Evolutionary conservation across 331 rosid genomes (phyloP), one percentile per base, ranked within the genome.

Genomic region (Stylosanthes scabra): DNA sequence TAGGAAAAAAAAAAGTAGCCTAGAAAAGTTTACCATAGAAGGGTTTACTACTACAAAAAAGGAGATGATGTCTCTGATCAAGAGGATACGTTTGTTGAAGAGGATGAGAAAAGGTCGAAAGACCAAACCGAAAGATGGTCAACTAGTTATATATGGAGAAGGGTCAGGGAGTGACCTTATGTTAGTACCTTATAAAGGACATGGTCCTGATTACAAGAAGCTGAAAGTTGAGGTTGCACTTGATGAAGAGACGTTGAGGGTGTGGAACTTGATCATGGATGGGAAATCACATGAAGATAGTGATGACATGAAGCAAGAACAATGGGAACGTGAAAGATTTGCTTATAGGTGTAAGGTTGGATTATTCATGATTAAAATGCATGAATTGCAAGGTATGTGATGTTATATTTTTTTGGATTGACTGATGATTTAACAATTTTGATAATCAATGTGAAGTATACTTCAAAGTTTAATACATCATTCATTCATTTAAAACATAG

Each of bases 241-340:
- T 37, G 86, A 79, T 9, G 57, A 71, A 29, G 76, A 79, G 49
- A 82, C 83, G 1, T 15, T 61, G 16, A 76, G 59, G 6, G 73
- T 78, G 12, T 85, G 86, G 86, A 54, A 63, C 4, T 31, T 82
- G 11, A 14, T 82, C 0, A 40, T 45, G 52, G 63, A 70, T 37
- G 83, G 47, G 14, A 72, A 63, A 5, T n/a, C 28, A 4, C 14
- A 65, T 4, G 63, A 63, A 0, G 76, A 82, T 12, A 40, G 39
- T 12, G 82, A 72, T 52, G 71, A 78, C 44, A 15, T 11, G 8
- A 82, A 64, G 45, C 8, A 11, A 6, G 51, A 56, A 13, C 37
- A 70, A 2, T 85, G 89, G 89, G 57, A 64, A 14, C 2, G 40
- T 1, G 71, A 64, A n/a, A 79, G 86, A 55, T n/a, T 2, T 2